These are phyloP conservation scores for Aspergillus novoparasiticus DNA, from an alignment of 2,329 filamentous ascomycete species.

Conservation along the genomic window DNA sequence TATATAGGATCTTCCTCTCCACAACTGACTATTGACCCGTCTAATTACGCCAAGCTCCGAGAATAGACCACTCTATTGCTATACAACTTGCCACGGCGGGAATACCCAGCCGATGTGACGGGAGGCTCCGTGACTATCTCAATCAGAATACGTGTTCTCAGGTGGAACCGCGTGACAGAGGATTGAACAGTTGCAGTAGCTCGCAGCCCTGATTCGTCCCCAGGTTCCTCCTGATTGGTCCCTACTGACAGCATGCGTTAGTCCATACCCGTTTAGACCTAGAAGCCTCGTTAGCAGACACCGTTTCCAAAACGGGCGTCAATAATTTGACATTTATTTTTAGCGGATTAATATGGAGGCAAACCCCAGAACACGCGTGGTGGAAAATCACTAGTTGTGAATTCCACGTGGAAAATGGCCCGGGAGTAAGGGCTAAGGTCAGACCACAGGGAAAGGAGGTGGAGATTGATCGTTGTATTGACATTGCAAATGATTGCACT, in stretches of 20 bases:
- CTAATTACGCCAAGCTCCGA: not conserved
- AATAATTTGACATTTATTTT: not conserved
- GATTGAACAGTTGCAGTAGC: not conserved
- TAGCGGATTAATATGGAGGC: not conserved
- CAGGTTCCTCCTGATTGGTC: not conserved
- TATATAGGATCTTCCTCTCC: conserved; percentile 1
- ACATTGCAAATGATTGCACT: not conserved
- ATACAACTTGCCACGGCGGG: not conserved
- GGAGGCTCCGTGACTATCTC: not conserved
- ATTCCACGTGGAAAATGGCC: not conserved
- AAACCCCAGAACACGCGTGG: not conserved
- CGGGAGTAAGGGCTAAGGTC: not conserved
- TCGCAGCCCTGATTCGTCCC: not conserved
- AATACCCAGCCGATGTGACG: not conserved
- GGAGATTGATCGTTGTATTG: not conserved
- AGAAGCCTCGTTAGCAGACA: not conserved
- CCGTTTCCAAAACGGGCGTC: not conserved
- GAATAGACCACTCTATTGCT: not conserved
- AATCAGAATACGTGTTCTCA: not conserved
- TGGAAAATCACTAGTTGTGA: not conserved
- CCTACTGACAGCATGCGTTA: not conserved
- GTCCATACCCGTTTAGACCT: not conserved
- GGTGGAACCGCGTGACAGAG: not conserved
- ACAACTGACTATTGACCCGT: not conserved
- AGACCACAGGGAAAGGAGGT: not conserved